Evolutionary conservation across 1,284 basidiomycete species (phyloP).

Genomic region (Thecaphora thlaspeos): DNA sequence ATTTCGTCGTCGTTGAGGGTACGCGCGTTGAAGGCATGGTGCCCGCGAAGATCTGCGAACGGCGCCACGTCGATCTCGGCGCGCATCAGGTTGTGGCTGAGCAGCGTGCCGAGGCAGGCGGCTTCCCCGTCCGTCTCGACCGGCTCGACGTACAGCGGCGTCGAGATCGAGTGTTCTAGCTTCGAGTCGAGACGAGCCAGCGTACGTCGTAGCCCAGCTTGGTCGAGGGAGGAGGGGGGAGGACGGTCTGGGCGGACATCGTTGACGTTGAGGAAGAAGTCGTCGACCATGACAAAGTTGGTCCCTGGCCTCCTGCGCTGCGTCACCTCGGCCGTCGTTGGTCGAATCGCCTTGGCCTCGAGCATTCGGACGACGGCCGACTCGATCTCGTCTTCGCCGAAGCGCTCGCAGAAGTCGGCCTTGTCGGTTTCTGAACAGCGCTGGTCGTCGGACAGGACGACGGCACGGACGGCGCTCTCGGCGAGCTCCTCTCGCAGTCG

Average conservation of each 20-base stretch:
- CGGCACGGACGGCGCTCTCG: slow-evolving; percentile 26
- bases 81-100: slow-evolving; percentile 8
- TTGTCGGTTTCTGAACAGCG: slow-evolving; percentile 11
- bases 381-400: slow-evolving; percentile 29
- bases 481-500: slow-evolving; percentile 7
- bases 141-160: slow-evolving; percentile 14
- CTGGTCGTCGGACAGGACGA: slow-evolving; percentile 1
- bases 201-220: background rate
- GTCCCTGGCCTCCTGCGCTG: slow-evolving; percentile 26
- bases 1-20: slow-evolving; percentile 34
- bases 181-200: background rate
- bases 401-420: slow-evolving; percentile 15
- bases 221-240: no score
- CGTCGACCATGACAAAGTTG: slow-evolving; percentile 34
- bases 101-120: slow-evolving; percentile 17
- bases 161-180: background rate
- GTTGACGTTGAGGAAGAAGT: background rate
- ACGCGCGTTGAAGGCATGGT: slow-evolving; percentile 23
- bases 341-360: slow-evolving; percentile 20
- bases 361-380: slow-evolving; percentile 25
- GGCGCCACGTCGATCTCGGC: slow-evolving; percentile 12
- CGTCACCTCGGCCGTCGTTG: slow-evolving; percentile 10
- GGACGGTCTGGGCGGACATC: background rate
- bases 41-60: slow-evolving; percentile 16
- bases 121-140: slow-evolving; percentile 28